Base-by-base conservation (phyloP, 106 monocot genomes). In the Acanthochlamys bracteata region DNA sequence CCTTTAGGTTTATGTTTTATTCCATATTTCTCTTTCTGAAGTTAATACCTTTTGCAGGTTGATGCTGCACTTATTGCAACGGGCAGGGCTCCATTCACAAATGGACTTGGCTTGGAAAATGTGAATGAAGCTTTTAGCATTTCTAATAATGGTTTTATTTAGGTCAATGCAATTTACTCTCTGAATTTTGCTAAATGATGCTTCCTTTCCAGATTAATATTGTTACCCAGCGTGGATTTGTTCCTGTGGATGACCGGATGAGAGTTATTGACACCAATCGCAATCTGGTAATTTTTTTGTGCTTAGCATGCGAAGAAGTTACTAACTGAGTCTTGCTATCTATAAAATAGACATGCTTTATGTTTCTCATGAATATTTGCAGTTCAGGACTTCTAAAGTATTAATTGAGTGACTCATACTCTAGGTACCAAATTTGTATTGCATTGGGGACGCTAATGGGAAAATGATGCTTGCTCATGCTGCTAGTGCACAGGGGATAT, bases 401-500 rank as follows among this genome's bases (percentile, higher is more conserved):
- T 47, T 16, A 58, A 25, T n/a, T 7, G 14, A 17, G 8, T n/a
- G 20, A 27, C 42, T 49, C 53, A 25, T 56, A 16, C 27, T 59
- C 2, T 57, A 96, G 96, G 83, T 91, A 53, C 91, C 96, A 46
- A 77, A 96, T 79, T 66, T 96, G 63, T 96, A 88, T 61, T 91
- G 91, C 76, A 96, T 96, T 66, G 96, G 96, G 61, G 96, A 96
- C 70, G 96, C 96, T 25, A 91, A 96, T 79, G 96, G 96, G 21
- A 96, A 91, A 84, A 67, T 96, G 80, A 96, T 96, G 96, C 90
- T 96, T 74, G 96, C 96, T 81, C 96, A 96, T 81, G 96, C 88
- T 65, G 96, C 96, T 23, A 91, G 91, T 77, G 96, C 96, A 52
- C 96, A 96, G 61, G 96, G 96, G 42, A 96, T 96, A 39, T 96